Evolutionary conservation across 306 rosid genomes (phyloP).

Genomic region (Leucaena leucocephala): DNA sequence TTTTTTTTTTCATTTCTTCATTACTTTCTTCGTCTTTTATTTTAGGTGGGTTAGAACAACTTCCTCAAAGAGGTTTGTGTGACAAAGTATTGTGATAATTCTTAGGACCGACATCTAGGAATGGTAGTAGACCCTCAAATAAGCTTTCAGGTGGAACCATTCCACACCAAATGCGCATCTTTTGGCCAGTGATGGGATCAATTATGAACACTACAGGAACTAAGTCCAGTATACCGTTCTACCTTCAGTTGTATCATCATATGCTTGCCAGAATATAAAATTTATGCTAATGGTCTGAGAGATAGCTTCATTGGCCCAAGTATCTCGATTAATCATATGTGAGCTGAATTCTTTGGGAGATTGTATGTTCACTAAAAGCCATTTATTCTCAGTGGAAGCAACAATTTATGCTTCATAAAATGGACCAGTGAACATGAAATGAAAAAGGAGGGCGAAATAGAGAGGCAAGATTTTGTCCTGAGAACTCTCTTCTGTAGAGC

Average conservation of each 20-base stretch:
- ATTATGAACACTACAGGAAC: slow-evolving; percentile 90
- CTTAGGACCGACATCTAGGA: slow-evolving; percentile 87
- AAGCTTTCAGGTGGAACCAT: slow-evolving; percentile 92
- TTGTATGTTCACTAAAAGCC: no score
- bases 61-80: slow-evolving; percentile 91
- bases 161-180: slow-evolving; percentile 88
- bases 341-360: no score
- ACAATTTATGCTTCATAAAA: no score
- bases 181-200: slow-evolving; percentile 97
- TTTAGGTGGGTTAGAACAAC: slow-evolving; percentile 63
- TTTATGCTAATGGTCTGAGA: no score
- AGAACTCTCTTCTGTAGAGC: no score
- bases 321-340: no score
- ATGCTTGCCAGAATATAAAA: background rate
- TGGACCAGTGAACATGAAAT: no score
- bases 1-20: slow-evolving; percentile 76
- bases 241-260: slow-evolving; percentile 98
- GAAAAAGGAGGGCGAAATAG: no score
- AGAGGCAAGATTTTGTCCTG: no score
- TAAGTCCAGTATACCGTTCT: slow-evolving; percentile 77
- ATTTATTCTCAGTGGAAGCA: no score
- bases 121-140: slow-evolving; percentile 82
- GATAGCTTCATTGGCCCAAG: no score
- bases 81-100: slow-evolving; percentile 77
- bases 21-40: slow-evolving; percentile 65